These are phyloP conservation scores for Linum usitatissimum DNA, from an alignment of 345 rosid genomes.

Conservation along the genomic window DNA sequence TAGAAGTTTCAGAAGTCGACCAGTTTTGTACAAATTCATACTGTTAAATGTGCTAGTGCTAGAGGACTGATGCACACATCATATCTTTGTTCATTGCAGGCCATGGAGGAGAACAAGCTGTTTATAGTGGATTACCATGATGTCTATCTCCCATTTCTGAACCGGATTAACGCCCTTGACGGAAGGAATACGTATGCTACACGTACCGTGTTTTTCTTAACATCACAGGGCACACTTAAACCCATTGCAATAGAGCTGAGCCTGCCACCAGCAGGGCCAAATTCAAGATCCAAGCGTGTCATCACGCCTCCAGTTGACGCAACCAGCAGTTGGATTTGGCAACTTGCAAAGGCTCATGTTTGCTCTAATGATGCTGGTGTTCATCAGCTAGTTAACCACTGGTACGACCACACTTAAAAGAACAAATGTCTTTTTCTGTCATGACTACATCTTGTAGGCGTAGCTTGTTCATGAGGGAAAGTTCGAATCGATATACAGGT, in stretches of 20 bases:
- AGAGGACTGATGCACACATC: not conserved
- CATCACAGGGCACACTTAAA: conserved; percentile 57
- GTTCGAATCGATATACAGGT: conserved; percentile 21
- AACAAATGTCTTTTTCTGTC: no score
- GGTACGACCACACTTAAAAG: conserved; percentile 23
- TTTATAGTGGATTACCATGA: conserved; percentile 79
- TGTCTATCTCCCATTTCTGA: conserved; percentile 71
- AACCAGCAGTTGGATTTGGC: conserved; percentile 86
- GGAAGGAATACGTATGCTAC: conserved; percentile 89
- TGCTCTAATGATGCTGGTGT: conserved; percentile 87
- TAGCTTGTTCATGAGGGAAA: not conserved
- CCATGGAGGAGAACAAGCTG: conserved; percentile 59
- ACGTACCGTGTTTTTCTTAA: conserved; percentile 69
- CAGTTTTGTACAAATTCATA: no score
- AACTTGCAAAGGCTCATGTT: conserved; percentile 91
- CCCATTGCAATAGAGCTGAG: conserved; percentile 92
- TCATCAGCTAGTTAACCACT: conserved; percentile 88
- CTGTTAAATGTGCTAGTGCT: no score
- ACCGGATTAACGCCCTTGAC: conserved; percentile 65
- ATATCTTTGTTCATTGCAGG: conserved; percentile 31
- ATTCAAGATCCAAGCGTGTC: conserved; percentile 54
- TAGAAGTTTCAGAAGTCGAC: no score
- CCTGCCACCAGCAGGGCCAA: conserved; percentile 41
- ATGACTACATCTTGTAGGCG: not conserved
- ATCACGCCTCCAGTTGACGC: conserved; percentile 71